Percentiles rank a stretch among this genome's conserved stretches.
These are phyloP conservation scores for Talaromyces sp. DNA, from an alignment of 2,329 filamentous ascomycete genomes.

Conservation along the genomic window DNA sequence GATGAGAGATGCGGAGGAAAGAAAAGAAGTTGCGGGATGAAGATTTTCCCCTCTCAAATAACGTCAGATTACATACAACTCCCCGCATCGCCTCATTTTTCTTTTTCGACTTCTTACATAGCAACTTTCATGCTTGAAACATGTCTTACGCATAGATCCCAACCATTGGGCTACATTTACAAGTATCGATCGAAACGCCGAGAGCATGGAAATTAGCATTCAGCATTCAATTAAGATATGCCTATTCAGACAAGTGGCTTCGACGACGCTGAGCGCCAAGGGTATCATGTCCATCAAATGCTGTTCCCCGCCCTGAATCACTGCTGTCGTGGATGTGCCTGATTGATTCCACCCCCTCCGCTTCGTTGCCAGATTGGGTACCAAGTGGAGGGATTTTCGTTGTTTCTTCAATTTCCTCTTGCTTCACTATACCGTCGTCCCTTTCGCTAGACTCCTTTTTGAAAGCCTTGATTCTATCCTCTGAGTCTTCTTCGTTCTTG, in stretches of 20 bases:
- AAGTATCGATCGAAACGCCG: not conserved
- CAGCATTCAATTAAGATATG: not conserved
- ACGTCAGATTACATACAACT: constrained; percentile 1
- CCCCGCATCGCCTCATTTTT: not conserved
- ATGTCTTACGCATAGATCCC: not conserved
- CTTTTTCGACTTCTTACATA: not conserved
- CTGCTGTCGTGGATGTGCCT: constrained; percentile 8
- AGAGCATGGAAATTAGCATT: no score
- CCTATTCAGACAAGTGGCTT: constrained; percentile 25
- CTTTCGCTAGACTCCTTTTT: constrained; percentile 18
- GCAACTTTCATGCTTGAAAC: not conserved
- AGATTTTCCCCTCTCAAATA: constrained; percentile 1
- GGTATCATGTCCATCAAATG: constrained; percentile 36
- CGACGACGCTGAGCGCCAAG: constrained; percentile 33
- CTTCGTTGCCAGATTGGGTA: constrained; percentile 20
- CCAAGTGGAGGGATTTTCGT: constrained; percentile 22
- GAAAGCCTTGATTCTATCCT: not conserved
- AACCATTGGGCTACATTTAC: not conserved
- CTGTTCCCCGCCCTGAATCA: constrained; percentile 55
- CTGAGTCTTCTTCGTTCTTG: constrained; percentile 21
- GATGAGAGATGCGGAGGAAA: not conserved
- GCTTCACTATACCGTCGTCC: constrained; percentile 24
- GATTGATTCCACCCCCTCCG: constrained; percentile 20
- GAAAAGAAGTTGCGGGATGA: constrained; percentile 9
- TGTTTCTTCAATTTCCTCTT: constrained; percentile 29